A percentile compares a stretch with the other conserved stretches of the same genome.
Evolutionary conservation across 371 early-diverging fungal species (phyloP).

Genomic region (Mortierella sp.): DNA sequence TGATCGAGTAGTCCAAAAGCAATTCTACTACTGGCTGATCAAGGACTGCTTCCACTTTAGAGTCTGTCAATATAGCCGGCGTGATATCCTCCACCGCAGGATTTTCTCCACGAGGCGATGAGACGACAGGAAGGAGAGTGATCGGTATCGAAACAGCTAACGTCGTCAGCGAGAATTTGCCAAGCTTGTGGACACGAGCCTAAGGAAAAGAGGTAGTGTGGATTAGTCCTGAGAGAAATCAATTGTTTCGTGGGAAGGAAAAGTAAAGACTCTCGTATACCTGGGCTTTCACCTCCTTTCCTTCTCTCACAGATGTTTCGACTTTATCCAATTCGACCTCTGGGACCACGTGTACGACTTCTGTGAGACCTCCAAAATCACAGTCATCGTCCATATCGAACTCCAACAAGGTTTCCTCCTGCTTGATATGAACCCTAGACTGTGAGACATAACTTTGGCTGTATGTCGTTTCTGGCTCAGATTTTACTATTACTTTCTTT

Average conservation of each 20-base stretch:
- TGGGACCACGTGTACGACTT: conserved; percentile 5
- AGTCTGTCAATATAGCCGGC: neutral
- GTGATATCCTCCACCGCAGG: neutral
- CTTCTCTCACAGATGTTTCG: neutral
- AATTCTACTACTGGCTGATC: conserved; percentile 28
- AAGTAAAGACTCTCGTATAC: conserved; percentile 1
- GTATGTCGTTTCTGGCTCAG: conserved; percentile 3
- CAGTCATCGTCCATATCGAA: conserved; percentile 50
- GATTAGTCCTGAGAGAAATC: neutral
- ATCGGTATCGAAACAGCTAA: conserved; percentile 36
- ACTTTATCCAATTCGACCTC: conserved; percentile 36
- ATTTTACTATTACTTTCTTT: neutral
- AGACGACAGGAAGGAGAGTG: conserved; percentile 15
- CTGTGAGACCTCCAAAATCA: conserved; percentile 28
- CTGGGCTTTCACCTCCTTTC: conserved; percentile 35
- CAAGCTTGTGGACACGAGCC: conserved; percentile 43
- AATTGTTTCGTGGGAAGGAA: neutral
- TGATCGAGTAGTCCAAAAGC: conserved; percentile 13
- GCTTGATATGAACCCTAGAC: conserved; percentile 10
- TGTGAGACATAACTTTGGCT: neutral
- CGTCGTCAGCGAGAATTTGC: conserved; percentile 49
- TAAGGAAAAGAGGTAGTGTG: neutral
- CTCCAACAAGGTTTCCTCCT: conserved; percentile 38
- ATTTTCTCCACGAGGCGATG: neutral
- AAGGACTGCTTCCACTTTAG: conserved; percentile 25